Evolutionary conservation across 2,329 filamentous ascomycete species (phyloP), one percentile per base, ranked within the genome.

Genomic region (Fusarium sp.): DNA sequence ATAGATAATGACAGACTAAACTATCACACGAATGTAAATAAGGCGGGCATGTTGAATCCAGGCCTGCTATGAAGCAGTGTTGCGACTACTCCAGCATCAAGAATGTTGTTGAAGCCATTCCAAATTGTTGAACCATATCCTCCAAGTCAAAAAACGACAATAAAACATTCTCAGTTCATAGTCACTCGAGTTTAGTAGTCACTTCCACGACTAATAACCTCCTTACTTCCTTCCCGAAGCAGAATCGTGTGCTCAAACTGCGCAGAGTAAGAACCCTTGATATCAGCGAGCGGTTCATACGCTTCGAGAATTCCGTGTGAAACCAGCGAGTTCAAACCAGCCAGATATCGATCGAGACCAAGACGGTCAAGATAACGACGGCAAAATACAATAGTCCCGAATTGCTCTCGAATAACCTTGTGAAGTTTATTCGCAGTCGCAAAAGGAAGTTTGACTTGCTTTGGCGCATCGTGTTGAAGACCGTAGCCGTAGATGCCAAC

Each of bases 301-400:
- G 82, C 77, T 44, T 90, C 84, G 6, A 91, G 80, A 22, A 91
- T 82, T 2, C 87, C 89, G 55, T 86, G 82, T 9, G 84, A 82
- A 2, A 89, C 82, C 25, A 91, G 81, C 40, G 82, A 84, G 60
- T 88, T 89, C 76, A 88, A 84, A 3, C 87, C 88, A 1, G 87
- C 83, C 52, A 88, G 76, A 69, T 91, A 91, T 32, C 84, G 83
- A 46, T 89, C 83, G 20, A 86, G 76, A 0, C 89, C 89, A n/a
- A 91, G 79, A n/a, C 87, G 84, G 45, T 91, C 88, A 29, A 91
- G 82, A 67, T 90, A 90, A 10, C 88, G 85, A 22, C 88, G 83
- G 59, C 83, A 89, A 74, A 90, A 91, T 2, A 88, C 86, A 29
- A 91, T 72, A 1, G 85, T 88, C 22, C 88, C 87, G 62, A 91